These are phyloP conservation scores for Dactylellina leptospora DNA, from an alignment of 2,329 filamentous ascomycete species.

Conservation along the genomic window DNA sequence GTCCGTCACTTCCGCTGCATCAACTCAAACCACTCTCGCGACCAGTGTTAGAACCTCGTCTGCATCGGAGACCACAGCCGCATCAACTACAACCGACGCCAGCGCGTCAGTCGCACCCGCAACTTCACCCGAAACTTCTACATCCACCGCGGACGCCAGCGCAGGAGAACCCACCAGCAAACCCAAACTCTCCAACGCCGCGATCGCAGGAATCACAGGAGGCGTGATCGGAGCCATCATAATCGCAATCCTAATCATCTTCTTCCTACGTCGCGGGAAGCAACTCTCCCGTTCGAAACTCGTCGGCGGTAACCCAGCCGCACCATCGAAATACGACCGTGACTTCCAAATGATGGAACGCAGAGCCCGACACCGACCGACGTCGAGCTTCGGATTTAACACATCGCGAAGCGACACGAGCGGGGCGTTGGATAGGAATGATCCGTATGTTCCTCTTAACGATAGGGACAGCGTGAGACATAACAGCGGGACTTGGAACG, in stretches of 20 bases:
- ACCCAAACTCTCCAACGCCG: neutral
- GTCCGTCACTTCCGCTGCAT: neutral
- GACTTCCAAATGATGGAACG: slow-evolving; percentile 53
- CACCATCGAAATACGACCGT: slow-evolving; percentile 47
- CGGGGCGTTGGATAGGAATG: slow-evolving; percentile 25
- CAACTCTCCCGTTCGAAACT: slow-evolving; percentile 24
- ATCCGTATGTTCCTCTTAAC: slow-evolving; percentile 42
- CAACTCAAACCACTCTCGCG: slow-evolving; percentile 23
- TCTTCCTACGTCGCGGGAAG: slow-evolving; percentile 43
- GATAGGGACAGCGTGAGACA: slow-evolving; percentile 33
- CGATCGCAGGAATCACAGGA: slow-evolving; percentile 39
- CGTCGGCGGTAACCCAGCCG: slow-evolving; percentile 13
- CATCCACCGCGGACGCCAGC: neutral
- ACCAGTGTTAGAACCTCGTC: slow-evolving; percentile 12
- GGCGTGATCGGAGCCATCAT: slow-evolving; percentile 27
- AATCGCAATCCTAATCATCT: slow-evolving; percentile 32
- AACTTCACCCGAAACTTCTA: neutral
- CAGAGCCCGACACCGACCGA: slow-evolving; percentile 38
- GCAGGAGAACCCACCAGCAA: neutral
- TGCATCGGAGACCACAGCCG: slow-evolving; percentile 7
- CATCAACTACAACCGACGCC: neutral
- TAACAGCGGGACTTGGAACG: slow-evolving; percentile 40
- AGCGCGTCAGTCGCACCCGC: neutral
- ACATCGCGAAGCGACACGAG: slow-evolving; percentile 46
- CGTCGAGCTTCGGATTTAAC: slow-evolving; percentile 50